Percentiles rank a stretch among this genome's conserved stretches.
phyloP scores from a whole-genome alignment of 2,329 filamentous ascomycete genomes.

The Huntiella abstrusa region DNA sequence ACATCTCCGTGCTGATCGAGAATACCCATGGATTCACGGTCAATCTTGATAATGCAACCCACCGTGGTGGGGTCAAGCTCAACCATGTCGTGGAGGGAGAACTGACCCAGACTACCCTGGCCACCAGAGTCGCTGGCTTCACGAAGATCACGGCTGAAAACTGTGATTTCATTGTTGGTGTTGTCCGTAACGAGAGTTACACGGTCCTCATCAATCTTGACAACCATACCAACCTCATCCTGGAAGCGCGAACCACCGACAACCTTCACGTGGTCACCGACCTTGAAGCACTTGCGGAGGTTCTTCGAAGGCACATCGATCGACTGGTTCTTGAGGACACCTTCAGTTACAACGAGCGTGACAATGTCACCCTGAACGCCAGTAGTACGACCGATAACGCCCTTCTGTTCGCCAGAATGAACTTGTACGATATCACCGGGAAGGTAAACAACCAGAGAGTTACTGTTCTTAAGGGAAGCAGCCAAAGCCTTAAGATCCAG shows the following conservation, averaged over 20 bases:
- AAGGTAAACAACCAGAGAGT: slow-evolving; percentile 65
- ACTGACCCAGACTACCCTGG: slow-evolving; percentile 68
- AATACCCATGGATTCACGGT: slow-evolving; percentile 76
- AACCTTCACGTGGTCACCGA: slow-evolving; percentile 96
- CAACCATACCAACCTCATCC: slow-evolving; percentile 93
- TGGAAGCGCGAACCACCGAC: slow-evolving; percentile 88
- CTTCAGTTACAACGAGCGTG: slow-evolving; percentile 67
- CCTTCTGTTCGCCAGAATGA: slow-evolving; percentile 85
- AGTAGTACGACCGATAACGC: slow-evolving; percentile 67
- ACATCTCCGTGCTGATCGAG: slow-evolving; percentile 78
- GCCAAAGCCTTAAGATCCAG: slow-evolving; percentile 82
- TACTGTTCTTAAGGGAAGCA: slow-evolving; percentile 71
- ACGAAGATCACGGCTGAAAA: slow-evolving; percentile 92
- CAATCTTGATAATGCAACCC: slow-evolving; percentile 83
- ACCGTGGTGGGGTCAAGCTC: slow-evolving; percentile 87
- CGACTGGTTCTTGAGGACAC: slow-evolving; percentile 59
- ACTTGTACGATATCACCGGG: slow-evolving; percentile 95
- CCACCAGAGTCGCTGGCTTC: slow-evolving; percentile 85
- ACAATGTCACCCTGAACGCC: slow-evolving; percentile 86
- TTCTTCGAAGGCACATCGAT: slow-evolving; percentile 89
- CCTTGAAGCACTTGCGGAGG: slow-evolving; percentile 75
- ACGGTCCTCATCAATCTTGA: slow-evolving; percentile 78
- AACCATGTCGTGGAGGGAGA: slow-evolving; percentile 80
- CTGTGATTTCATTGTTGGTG: slow-evolving; percentile 81
- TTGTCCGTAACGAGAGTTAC: slow-evolving; percentile 89